Evolutionary conservation across 1,139 yeast species (phyloP).

Genomic region (Kluyveromyces sp.): DNA sequence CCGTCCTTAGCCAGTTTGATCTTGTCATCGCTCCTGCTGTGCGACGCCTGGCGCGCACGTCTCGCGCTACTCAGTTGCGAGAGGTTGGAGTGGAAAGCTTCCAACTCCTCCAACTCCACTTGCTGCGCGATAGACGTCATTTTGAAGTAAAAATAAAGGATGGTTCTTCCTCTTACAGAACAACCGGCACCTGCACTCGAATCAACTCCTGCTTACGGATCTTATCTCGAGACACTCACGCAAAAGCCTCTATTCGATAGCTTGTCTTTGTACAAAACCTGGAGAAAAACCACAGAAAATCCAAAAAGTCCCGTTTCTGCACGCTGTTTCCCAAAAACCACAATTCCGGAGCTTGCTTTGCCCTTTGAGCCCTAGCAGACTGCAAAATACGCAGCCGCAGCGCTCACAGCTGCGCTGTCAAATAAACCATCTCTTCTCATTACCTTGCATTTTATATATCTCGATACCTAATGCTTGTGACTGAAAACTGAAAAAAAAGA

Average conservation of each 20-base stretch:
- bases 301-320: too few species aligned
- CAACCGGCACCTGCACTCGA: too few species aligned
- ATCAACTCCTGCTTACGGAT: too few species aligned
- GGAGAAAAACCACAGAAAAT: too few species aligned
- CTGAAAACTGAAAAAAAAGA: not conserved
- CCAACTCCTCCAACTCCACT: constrained; percentile 4
- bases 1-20: not conserved
- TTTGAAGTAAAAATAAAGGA: too few species aligned
- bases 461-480: not conserved
- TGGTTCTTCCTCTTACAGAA: too few species aligned
- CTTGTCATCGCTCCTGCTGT: not conserved
- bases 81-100: constrained; percentile 5
- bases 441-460: not conserved
- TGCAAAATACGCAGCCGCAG: not conserved
- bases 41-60: not conserved
- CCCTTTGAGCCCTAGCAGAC: not conserved
- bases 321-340: too few species aligned
- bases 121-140: constrained; percentile 5
- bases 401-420: not conserved
- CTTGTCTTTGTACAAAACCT: too few species aligned
- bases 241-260: too few species aligned
- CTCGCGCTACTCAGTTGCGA: not conserved
- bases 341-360: too few species aligned
- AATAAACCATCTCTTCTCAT: not conserved
- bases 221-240: too few species aligned